Base-by-base conservation (phyloP, 176 grass and related monocot genomes). In the Elaeis guineensis region DNA sequence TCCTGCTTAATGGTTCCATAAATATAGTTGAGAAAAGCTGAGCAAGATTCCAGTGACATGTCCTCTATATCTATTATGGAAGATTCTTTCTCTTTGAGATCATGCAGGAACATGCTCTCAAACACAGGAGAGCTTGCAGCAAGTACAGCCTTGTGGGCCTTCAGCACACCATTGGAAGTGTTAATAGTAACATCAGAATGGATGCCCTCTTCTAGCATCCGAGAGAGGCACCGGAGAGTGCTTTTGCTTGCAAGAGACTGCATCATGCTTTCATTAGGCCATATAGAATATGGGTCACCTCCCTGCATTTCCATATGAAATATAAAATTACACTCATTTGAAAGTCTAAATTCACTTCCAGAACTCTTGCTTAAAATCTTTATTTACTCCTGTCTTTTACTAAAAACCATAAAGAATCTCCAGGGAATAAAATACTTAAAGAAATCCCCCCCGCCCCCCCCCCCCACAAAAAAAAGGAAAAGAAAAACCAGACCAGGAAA, bases 71-170 rank as follows among this genome's bases (percentile, higher is more conserved):
- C 57, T 2, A 97, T 65, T 4, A 54, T 75, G 0, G 84, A 97
- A 0, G 81, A 89, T 19, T 78, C 54, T 56, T 88, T 91, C 24
- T 97, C 93, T 57, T 61, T 75, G 29, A 91, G 87, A 19, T 97
- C 78, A 8, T 97, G 93, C 26, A 83, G 0, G 49, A 97, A 97
- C 93, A 92, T 92, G 75, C 93, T 89, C 15, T 83, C 62, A 4
- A 97, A 97, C 4, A 97, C 87, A 1, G 84, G 84, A 15, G 84
- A 97, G 30, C 78, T 82, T 0, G 84, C 58, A 2, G 87, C 74
- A 6, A 97, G 87, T 14, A 97, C 29, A 0, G 87, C 84, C 59
- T 91, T 91, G 63, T 97, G 93, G 3, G 81, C 93, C 59, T 77
- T 86, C 16, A 97, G 65, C 19, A 82, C 72, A 2, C 93, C 93